Evolutionary conservation across 2,329 filamentous ascomycete genomes (phyloP).

Genomic region (Colletotrichum limetticola): DNA sequence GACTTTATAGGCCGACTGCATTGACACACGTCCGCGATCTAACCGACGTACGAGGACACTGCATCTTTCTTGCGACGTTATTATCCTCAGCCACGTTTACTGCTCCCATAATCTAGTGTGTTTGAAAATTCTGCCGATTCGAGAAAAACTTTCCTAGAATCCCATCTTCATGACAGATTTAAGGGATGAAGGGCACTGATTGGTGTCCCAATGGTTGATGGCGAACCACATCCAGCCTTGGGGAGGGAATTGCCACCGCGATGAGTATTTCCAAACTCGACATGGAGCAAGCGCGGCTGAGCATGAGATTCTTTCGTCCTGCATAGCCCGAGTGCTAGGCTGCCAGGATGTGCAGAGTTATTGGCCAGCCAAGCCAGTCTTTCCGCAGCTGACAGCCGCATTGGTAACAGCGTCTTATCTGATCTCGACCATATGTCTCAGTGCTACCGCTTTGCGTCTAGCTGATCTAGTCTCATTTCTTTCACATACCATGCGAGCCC

Average conservation of each 20-base stretch:
- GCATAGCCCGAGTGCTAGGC: neutral
- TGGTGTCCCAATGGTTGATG: neutral
- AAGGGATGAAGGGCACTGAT: neutral
- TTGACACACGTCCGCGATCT: no score
- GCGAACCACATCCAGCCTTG: neutral
- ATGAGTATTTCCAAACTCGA: neutral
- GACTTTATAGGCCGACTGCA: no score
- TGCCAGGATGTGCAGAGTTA: neutral
- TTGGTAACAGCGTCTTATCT: neutral
- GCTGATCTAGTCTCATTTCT: conserved; percentile 6
- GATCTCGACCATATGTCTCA: neutral
- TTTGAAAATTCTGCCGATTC: no score
- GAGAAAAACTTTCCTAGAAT: neutral
- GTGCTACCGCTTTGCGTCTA: neutral
- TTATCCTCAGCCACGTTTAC: no score
- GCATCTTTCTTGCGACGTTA: no score
- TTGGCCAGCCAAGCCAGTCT: neutral
- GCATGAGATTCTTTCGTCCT: neutral
- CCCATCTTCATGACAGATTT: neutral
- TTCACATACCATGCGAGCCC: neutral
- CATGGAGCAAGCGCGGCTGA: neutral
- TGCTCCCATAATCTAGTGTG: no score
- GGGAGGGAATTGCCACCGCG: neutral
- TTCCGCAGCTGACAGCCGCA: neutral
- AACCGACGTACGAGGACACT: no score